Evolutionary conservation across 352 stramenopile species (phyloP), one percentile per base, ranked within the genome.

Genomic region (Phytophthora pinifolia): DNA sequence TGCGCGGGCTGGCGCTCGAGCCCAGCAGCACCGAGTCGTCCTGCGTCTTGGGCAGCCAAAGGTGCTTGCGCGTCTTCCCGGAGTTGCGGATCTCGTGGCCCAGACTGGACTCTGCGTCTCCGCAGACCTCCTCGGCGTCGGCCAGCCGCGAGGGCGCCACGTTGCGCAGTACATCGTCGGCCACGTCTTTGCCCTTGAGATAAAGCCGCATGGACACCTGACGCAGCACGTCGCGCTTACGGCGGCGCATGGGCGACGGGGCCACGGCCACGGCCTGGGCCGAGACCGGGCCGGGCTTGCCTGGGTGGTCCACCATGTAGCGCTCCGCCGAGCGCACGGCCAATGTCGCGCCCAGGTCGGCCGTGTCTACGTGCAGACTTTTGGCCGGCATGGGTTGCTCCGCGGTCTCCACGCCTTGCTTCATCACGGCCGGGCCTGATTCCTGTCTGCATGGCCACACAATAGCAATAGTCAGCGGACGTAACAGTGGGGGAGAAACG

Each of bases 161-260:
- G 59, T 82, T 90, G 9, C 69, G 70, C 46, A 91, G 59, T 32
- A 90, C 70, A 48, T 86, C 75, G 18, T 74, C 68, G 25, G 83
- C 83, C 46, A 90, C 80, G 54, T 86, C 60, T 54, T 62, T 61
- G 15, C 71, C 78, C 49, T 87, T 91, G 22, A 89, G 58, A 62
- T 88, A 89, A 25, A 93, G 58, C 2, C 81, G 75, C 73, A 93
- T 78, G 35, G 81, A 90, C 45, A 91, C 74, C 50, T 91, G 80
- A 30, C 79, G 79, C 48, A 91, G 54, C n/a, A 89, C 66, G 43
- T 88, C 75, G 36, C 81, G 79, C 54, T 89, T 86, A 27, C 67
- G 75, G 31, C 63, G 67, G 2, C 58, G 65, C 50, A 59, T 47
- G 15, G 52, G 22, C 2, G 46, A 42, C 55, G 54, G 33, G 15